phyloP scores from a whole-genome alignment of 257 asterid species.

The Gynochthodes officinalis region DNA sequence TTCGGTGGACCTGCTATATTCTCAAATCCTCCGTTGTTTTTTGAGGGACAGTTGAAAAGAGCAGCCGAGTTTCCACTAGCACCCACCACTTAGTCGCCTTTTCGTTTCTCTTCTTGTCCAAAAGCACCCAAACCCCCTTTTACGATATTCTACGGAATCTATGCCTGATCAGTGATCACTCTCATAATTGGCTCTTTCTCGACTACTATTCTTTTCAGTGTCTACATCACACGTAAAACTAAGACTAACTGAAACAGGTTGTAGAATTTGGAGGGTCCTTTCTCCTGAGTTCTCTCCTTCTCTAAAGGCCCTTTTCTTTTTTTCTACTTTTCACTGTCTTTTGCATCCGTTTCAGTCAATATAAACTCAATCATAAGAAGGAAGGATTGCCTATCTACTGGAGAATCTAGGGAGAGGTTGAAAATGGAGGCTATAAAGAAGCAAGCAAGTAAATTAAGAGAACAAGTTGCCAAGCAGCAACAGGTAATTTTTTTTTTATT shows the following conservation, averaged over 20 bases:
- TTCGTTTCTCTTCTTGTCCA: no score
- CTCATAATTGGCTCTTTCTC: no score
- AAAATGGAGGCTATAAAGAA: constrained; percentile 89
- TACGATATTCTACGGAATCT: no score
- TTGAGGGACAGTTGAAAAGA: no score
- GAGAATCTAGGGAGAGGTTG: neutral
- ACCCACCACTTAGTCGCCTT: no score
- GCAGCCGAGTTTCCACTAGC: no score
- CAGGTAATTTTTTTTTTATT: constrained; percentile 46
- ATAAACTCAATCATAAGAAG: neutral
- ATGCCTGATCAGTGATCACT: no score
- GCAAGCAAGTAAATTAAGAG: constrained; percentile 87
- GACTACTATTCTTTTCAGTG: no score
- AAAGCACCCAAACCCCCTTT: no score
- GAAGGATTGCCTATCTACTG: neutral
- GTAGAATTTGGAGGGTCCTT: neutral
- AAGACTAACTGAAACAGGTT: neutral
- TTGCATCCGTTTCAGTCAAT: no score
- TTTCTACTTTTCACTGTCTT: neutral
- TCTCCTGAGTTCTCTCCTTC: neutral
- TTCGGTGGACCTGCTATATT: no score
- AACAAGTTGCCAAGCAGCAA: constrained; percentile 94
- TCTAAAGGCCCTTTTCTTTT: neutral
- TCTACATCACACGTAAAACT: neutral
- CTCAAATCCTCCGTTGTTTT: no score